Percentiles rank a stretch among this genome's conserved stretches.
Evolutionary conservation across 352 stramenopile genomes (phyloP).

Genomic region (Phytophthora sp.): DNA sequence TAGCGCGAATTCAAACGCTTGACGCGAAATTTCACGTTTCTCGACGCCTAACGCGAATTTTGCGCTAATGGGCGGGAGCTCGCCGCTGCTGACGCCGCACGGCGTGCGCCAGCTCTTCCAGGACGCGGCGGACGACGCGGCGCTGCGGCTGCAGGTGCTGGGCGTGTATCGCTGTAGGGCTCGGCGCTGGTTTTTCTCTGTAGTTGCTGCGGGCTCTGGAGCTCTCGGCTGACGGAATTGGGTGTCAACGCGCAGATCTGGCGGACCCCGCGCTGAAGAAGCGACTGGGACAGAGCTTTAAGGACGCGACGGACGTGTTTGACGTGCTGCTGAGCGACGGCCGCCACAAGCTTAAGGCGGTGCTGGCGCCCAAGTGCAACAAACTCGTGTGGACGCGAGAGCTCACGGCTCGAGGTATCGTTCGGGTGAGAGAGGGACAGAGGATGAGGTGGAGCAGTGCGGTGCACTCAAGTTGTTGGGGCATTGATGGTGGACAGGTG

Average conservation of each 20-base stretch:
- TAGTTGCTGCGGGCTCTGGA: too few species aligned
- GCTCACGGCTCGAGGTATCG: conserved; percentile 33
- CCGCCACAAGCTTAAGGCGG: conserved; percentile 51
- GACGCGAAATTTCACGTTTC: too few species aligned
- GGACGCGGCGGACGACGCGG: neutral
- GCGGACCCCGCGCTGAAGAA: conserved; percentile 47
- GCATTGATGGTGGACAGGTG: conserved; percentile 31
- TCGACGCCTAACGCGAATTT: too few species aligned
- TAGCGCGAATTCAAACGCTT: too few species aligned
- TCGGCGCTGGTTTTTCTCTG: too few species aligned
- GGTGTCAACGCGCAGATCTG: conserved; percentile 44
- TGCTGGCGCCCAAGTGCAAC: conserved; percentile 47
- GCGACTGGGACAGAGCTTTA: conserved; percentile 31
- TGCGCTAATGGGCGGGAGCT: neutral
- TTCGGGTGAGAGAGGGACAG: conserved; percentile 42
- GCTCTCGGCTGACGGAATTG: too few species aligned
- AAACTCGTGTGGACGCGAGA: conserved; percentile 47
- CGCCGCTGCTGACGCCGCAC: conserved; percentile 36
- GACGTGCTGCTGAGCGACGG: conserved; percentile 75
- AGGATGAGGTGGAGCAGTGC: neutral
- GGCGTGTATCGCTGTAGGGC: conserved; percentile 61
- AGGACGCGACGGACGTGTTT: conserved; percentile 47
- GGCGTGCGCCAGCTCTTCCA: conserved; percentile 41
- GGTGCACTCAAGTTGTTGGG: neutral
- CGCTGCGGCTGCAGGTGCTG: conserved; percentile 56